Conservation (phyloP, 1,284 basidiomycete genomes). For the Marasmius oreades region DNA sequence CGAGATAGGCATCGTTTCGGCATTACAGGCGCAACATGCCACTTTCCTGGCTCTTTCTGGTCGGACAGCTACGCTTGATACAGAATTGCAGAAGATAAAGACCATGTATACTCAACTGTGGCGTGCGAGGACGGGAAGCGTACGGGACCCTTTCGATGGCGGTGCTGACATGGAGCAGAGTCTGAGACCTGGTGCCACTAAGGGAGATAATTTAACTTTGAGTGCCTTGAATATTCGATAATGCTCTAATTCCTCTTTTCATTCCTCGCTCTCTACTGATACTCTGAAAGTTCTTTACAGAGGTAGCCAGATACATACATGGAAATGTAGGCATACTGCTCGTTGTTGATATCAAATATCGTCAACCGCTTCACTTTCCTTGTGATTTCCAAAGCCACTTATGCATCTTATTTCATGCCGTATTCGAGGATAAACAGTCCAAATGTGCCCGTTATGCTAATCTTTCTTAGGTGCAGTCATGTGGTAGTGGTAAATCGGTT, state of each 20-base stretch:
- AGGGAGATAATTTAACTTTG: constrained; percentile 3
- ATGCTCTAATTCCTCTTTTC: not conserved
- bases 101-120: constrained; percentile 56
- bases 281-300: no score
- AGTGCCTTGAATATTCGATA: constrained; percentile 12
- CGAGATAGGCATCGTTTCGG: constrained; percentile 60
- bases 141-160: constrained; percentile 55
- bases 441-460: no score
- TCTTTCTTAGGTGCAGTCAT: no score
- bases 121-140: constrained; percentile 55
- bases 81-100: constrained; percentile 71
- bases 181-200: not conserved
- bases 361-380: no score
- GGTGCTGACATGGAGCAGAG: constrained; percentile 5
- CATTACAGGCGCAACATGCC: constrained; percentile 70
- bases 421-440: no score
- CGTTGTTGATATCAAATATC: no score
- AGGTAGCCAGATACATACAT: no score
- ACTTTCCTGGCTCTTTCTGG: constrained; percentile 71
- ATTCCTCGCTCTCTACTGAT: no score
- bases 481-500: no score
- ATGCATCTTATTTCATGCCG: no score
- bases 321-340: no score
- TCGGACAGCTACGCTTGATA: constrained; percentile 66
- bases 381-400: no score